Evolutionary conservation across 441 rosid genomes (phyloP).

Genomic region (Mallotus japonicus): DNA sequence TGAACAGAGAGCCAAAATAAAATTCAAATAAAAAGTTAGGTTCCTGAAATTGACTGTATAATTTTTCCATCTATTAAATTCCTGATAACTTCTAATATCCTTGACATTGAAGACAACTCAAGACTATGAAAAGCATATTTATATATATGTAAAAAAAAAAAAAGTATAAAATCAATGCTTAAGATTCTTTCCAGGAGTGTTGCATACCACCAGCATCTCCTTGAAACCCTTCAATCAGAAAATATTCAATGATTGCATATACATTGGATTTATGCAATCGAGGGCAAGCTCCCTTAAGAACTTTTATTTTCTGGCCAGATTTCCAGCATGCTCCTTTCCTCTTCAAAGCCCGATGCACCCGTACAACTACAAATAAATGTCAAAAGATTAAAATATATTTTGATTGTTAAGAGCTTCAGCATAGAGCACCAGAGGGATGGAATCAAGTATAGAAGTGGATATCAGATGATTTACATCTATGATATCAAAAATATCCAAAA

Average conservation of each 20-base stretch:
- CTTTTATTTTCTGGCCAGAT: slow-evolving; percentile 54
- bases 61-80: not conserved
- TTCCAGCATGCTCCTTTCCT: slow-evolving; percentile 56
- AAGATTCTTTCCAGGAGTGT: not conserved
- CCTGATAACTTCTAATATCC: not conserved
- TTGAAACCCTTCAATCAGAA: slow-evolving; percentile 57
- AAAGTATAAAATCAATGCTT: not conserved
- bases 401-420: not conserved
- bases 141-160: not conserved
- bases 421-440: not conserved
- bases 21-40: slow-evolving; percentile 3
- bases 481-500: not conserved
- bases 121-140: not conserved
- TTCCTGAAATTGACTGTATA: not conserved
- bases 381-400: not conserved
- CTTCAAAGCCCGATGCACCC: slow-evolving; percentile 48
- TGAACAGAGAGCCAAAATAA: slow-evolving; percentile 12
- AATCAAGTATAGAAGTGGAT: not conserved
- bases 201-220: slow-evolving; percentile 62
- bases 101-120: not conserved
- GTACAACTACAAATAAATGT: slow-evolving; percentile 46
- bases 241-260: slow-evolving; percentile 64
- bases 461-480: not conserved
- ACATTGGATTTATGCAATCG: slow-evolving; percentile 45
- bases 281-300: slow-evolving; percentile 63